Conservation (phyloP, 2,329 filamentous ascomycete species). For the Penicillium griseofulvum region DNA sequence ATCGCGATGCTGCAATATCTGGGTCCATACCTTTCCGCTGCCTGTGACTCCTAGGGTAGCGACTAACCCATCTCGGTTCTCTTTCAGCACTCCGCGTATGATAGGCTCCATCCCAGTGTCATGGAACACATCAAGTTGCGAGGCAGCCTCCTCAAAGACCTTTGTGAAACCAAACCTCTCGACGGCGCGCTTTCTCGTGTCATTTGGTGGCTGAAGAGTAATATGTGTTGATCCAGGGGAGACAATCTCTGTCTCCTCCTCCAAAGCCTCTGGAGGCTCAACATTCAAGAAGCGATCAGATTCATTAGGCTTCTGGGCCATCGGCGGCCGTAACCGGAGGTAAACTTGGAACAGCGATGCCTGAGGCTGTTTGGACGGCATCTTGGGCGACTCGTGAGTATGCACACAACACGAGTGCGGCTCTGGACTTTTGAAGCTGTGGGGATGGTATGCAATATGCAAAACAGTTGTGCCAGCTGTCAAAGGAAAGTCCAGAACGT, state of each 20-base stretch:
- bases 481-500: slow-evolving; percentile 3
- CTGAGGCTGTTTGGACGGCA: slow-evolving; percentile 45
- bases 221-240: slow-evolving; percentile 61
- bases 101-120: slow-evolving; percentile 71
- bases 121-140: slow-evolving; percentile 83
- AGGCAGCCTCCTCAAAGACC: slow-evolving; percentile 83
- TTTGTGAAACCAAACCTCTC: slow-evolving; percentile 93
- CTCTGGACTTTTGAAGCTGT: not conserved
- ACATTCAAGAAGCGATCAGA: slow-evolving; percentile 73
- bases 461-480: not conserved
- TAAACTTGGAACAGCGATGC: slow-evolving; percentile 85
- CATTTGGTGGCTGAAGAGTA: slow-evolving; percentile 75
- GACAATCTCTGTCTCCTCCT: slow-evolving; percentile 32
- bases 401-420: not conserved
- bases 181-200: slow-evolving; percentile 77
- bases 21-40: slow-evolving; percentile 79
- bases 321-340: slow-evolving; percentile 74
- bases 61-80: slow-evolving; percentile 83
- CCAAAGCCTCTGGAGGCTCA: slow-evolving; percentile 52
- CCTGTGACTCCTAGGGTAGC: slow-evolving; percentile 93
- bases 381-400: slow-evolving; percentile 5
- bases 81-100: slow-evolving; percentile 76
- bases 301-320: slow-evolving; percentile 39
- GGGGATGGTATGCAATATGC: not conserved
- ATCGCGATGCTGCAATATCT: not conserved